Evolutionary conservation across 2,329 filamentous ascomycete species (phyloP).

Genomic region (Fusarium musae): DNA sequence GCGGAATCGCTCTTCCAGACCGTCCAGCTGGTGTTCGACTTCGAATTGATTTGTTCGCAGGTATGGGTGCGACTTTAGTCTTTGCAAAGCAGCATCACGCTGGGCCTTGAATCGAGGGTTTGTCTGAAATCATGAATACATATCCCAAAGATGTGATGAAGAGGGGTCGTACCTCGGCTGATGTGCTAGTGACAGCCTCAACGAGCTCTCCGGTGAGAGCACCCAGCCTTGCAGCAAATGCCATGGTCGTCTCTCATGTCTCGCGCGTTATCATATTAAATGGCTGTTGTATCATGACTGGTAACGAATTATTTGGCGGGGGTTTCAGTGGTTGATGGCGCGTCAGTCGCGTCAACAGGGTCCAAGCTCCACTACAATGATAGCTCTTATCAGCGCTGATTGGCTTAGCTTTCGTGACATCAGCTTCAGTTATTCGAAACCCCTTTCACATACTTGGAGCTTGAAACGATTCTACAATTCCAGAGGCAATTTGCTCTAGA

Average conservation of each 20-base stretch:
- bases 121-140: slow-evolving; percentile 38
- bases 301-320: slow-evolving; percentile 21
- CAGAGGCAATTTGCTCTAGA: background rate
- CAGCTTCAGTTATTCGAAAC: slow-evolving; percentile 36
- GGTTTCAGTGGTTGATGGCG: slow-evolving; percentile 33
- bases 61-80: slow-evolving; percentile 65
- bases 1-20: slow-evolving; percentile 87
- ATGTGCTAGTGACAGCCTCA: slow-evolving; percentile 67
- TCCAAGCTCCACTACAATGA: slow-evolving; percentile 22
- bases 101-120: slow-evolving; percentile 54
- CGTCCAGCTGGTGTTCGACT: slow-evolving; percentile 71
- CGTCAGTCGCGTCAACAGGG: slow-evolving; percentile 41
- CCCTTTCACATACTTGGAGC: slow-evolving; percentile 34
- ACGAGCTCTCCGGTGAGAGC: slow-evolving; percentile 78
- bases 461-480: background rate
- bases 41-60: slow-evolving; percentile 81
- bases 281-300: slow-evolving; percentile 32
- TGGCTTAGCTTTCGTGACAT: slow-evolving; percentile 35
- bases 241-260: slow-evolving; percentile 63
- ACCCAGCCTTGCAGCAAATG: slow-evolving; percentile 73
- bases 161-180: slow-evolving; percentile 57
- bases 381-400: slow-evolving; percentile 25
- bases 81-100: slow-evolving; percentile 62
- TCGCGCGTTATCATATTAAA: slow-evolving; percentile 17
- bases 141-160: background rate